Evolutionary conservation across 306 rosid species (phyloP).

Genomic region (Ormosia semicastrata): DNA sequence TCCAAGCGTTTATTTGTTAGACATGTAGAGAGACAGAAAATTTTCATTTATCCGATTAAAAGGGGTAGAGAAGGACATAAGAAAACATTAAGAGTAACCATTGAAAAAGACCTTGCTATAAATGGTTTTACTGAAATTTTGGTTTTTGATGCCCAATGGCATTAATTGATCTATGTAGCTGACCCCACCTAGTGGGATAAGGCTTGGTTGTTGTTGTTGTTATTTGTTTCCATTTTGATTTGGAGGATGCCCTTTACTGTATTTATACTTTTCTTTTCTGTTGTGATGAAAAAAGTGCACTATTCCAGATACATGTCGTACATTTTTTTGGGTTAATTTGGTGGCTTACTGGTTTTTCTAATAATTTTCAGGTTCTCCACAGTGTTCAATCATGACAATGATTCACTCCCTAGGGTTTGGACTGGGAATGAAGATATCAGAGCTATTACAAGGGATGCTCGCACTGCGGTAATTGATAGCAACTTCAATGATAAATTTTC

Average conservation of each 20-base stretch:
- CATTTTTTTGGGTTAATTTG: slow-evolving; percentile 14
- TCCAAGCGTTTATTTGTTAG: not conserved
- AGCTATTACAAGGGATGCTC: slow-evolving; percentile 74
- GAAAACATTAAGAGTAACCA: not conserved
- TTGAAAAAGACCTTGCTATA: not conserved
- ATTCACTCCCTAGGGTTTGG: slow-evolving; percentile 92
- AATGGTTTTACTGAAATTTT: slow-evolving; percentile 2
- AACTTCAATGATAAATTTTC: slow-evolving; percentile 3
- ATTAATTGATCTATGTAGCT: not conserved
- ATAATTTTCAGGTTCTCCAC: slow-evolving; percentile 73
- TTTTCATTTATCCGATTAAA: not conserved
- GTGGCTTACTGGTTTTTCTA: slow-evolving; percentile 25
- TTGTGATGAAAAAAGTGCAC: not conserved
- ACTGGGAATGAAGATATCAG: slow-evolving; percentile 84
- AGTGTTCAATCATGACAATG: slow-evolving; percentile 74
- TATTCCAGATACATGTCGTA: not conserved
- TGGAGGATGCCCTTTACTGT: not conserved
- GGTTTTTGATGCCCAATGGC: not conserved
- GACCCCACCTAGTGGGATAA: not conserved
- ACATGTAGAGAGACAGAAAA: not conserved
- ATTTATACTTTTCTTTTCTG: not conserved
- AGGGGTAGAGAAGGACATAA: not conserved
- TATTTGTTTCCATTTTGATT: slow-evolving; percentile 19
- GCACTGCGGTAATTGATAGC: slow-evolving; percentile 56
- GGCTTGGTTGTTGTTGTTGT: not conserved